These are phyloP conservation scores for Thielaviopsis populi DNA, from an alignment of 2,329 filamentous ascomycete species.

Conservation along the genomic window DNA sequence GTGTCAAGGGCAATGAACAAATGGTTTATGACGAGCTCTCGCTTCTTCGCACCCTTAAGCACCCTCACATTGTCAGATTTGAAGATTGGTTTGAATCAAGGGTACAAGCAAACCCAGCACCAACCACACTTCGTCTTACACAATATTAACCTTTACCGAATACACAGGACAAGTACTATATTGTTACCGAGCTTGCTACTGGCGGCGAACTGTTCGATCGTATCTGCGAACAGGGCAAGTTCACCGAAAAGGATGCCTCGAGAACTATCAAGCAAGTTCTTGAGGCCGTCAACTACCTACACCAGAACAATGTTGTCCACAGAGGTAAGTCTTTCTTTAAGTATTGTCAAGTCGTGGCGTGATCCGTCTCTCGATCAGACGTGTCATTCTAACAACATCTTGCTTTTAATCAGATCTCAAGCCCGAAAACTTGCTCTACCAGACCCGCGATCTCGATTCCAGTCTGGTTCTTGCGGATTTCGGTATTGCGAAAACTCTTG, in stretches of 20 bases:
- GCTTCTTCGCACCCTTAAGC: constrained; percentile 79
- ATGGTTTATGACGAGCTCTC: constrained; percentile 98
- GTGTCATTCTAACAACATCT: background rate
- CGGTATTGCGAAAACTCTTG: constrained; percentile 95
- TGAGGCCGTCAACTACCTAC: constrained; percentile 81
- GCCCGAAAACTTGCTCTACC: constrained; percentile 91
- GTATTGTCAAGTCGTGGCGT: constrained; percentile 18
- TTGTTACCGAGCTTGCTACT: constrained; percentile 89
- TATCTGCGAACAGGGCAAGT: constrained; percentile 94
- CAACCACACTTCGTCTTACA: background rate
- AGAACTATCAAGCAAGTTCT: constrained; percentile 92
- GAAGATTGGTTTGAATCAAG: constrained; percentile 98
- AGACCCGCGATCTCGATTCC: constrained; percentile 61
- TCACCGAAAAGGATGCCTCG: constrained; percentile 95
- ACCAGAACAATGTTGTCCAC: constrained; percentile 89
- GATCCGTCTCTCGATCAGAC: background rate
- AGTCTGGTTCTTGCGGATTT: constrained; percentile 91
- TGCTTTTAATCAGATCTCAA: constrained; percentile 81
- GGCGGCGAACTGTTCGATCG: constrained; percentile 95
- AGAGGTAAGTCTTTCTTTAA: constrained; percentile 43
- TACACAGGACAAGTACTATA: constrained; percentile 92
- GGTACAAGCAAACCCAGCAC: constrained; percentile 35
- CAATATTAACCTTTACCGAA: background rate
- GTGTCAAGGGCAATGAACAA: constrained; percentile 92
- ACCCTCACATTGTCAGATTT: constrained; percentile 93